These are phyloP conservation scores for Penicillium antarcticum DNA, from an alignment of 495 filamentous ascomycete genomes.

Conservation along the genomic window DNA sequence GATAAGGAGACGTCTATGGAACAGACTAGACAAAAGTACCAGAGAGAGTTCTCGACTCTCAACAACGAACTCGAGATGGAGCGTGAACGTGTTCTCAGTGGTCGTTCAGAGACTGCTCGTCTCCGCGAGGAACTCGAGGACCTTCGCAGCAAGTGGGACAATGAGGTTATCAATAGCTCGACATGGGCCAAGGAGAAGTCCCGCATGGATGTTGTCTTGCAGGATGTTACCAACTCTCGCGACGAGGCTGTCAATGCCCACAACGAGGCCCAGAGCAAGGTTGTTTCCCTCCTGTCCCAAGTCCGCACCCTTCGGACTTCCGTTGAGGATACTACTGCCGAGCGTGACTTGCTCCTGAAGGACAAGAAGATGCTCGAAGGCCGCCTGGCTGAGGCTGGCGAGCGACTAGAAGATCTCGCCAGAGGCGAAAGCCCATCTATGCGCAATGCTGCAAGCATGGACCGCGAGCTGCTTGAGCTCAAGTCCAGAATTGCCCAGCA, in stretches of 20 bases:
- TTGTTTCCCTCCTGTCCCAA: constrained; percentile 88
- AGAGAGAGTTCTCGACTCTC: constrained; percentile 82
- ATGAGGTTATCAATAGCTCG: constrained; percentile 95
- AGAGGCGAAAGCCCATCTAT: constrained; percentile 85
- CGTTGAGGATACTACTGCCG: constrained; percentile 80
- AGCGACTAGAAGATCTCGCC: constrained; percentile 87
- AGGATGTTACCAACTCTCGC: constrained; percentile 82
- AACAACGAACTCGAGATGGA: constrained; percentile 92
- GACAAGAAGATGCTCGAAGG: constrained; percentile 90
- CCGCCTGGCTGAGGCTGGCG: constrained; percentile 82
- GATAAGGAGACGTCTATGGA: constrained; percentile 96
- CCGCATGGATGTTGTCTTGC: constrained; percentile 83
- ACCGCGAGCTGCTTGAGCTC: constrained; percentile 85
- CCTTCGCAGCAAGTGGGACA: constrained; percentile 94
- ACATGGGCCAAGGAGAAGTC: constrained; percentile 99
- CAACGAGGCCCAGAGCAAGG: constrained; percentile 89
- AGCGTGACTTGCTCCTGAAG: constrained; percentile 78
- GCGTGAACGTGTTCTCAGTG: constrained; percentile 75
- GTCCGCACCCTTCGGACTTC: constrained; percentile 79
- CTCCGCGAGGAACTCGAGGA: constrained; percentile 94
- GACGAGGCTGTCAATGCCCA: constrained; percentile 92
- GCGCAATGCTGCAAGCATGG: constrained; percentile 85
- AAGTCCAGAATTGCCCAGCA: constrained; percentile 88
- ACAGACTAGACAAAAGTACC: constrained; percentile 96
- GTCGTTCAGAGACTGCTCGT: constrained; percentile 64